Evolutionary conservation across 208 protist genomes (phyloP), one percentile per base, ranked within the genome.

Genomic region (Spongospora subterranea): DNA sequence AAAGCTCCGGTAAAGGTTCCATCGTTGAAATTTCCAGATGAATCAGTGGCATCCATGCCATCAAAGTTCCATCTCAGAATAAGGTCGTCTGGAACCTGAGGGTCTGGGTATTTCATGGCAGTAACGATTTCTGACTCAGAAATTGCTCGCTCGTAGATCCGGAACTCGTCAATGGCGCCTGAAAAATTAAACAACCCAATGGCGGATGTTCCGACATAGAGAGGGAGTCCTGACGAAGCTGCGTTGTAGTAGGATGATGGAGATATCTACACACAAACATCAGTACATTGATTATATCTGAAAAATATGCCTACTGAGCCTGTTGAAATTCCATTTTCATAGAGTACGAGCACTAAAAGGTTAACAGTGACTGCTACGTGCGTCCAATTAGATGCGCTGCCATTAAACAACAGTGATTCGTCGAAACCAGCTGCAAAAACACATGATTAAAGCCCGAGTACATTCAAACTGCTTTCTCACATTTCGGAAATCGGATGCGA

Each of bases 1-100:
- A n/a, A 6, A 6, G 17, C 6, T 13, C 71, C 71, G 6, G 13
- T 35, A 82, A 82, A 13, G 6, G 71, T 35, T 20, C 71, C 71
- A 82, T 35, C 71, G 71, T 82, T 82, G 71, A 39, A 82, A n/a
- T 82, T 82, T 6, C 71, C 71, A 45, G 71, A 82, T 40, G 35
- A 6, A 43, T 82, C 71, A 6, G 71, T 35, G 11, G 17, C 17
- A 20, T 6, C 6, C 6, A 13, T 6, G 6, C 13, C n/a, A 82
- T 82, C 71, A 43, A 82, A 82, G 13, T 35, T 82, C 71, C 71
- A 82, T 6, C n/a, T 20, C 17, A 82, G 71, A 82, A 82, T 6
- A 6, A 39, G 40, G 40, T 13, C 35, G 13, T 6, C 6, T 20
- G 71, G 17, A 45, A 82, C 6, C 6, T 45, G 17, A 82, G 35